These are phyloP conservation scores for Clitopilus hobsonii DNA, from an alignment of 768 basidiomycete species.

Conservation along the genomic window DNA sequence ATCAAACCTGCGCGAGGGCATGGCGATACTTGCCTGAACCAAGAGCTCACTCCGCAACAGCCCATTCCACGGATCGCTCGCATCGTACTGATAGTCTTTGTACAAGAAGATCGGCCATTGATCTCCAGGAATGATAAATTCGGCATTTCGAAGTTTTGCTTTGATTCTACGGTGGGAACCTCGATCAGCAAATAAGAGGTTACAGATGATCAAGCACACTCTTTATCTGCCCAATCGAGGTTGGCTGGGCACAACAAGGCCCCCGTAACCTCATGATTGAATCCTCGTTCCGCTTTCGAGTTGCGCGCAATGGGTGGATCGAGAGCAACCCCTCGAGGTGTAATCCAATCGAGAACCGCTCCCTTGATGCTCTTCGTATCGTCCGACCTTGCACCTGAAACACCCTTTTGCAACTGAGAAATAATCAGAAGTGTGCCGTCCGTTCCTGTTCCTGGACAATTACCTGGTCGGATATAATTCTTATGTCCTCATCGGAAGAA, in stretches of 20 bases:
- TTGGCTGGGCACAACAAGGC: neutral
- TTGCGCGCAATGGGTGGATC: neutral
- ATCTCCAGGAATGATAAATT: conserved; percentile 14
- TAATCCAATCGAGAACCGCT: neutral
- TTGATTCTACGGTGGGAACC: conserved; percentile 8
- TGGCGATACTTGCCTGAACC: no score
- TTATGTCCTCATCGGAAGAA: no score
- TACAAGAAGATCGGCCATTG: conserved; percentile 22
- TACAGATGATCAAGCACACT: no score
- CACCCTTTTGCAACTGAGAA: neutral
- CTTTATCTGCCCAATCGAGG: neutral
- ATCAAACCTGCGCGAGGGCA: no score
- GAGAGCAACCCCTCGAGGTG: neutral
- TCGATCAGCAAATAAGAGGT: no score
- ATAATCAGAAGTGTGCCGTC: no score
- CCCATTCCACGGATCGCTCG: conserved; percentile 21
- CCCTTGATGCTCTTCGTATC: neutral
- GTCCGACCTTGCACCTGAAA: neutral
- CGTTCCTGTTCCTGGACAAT: no score
- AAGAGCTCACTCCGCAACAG: conserved; percentile 16
- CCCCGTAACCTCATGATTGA: neutral
- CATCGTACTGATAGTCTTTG: conserved; percentile 11
- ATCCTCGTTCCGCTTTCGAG: neutral
- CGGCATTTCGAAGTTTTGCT: conserved; percentile 6
- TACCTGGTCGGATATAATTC: no score